Evolutionary conservation across 768 basidiomycete species (phyloP).

Genomic region (Kwoniella pini): DNA sequence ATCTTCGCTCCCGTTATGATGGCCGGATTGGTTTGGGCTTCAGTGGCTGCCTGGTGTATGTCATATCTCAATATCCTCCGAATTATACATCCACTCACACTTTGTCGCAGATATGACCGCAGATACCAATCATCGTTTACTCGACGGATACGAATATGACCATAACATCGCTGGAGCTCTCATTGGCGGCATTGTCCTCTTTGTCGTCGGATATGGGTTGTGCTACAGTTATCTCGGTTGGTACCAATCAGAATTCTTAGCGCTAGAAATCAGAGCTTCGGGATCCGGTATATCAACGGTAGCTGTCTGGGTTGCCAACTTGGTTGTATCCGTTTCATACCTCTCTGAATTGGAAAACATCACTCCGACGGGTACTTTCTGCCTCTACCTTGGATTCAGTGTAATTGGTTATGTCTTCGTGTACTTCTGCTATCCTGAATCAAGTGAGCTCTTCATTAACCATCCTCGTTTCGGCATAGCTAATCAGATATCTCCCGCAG

Average conservation of each 20-base stretch:
- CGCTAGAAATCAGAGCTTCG: constrained; percentile 28
- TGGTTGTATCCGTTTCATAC: constrained; percentile 31
- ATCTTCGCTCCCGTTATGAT: constrained; percentile 35
- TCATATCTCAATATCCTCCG: neutral
- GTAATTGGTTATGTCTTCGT: constrained; percentile 23
- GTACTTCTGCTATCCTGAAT: constrained; percentile 30
- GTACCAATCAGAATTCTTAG: constrained; percentile 27
- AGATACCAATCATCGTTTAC: constrained; percentile 17
- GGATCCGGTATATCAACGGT: constrained; percentile 22
- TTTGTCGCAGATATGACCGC: constrained; percentile 21
- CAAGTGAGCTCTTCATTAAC: constrained; percentile 5
- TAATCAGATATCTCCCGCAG: neutral
- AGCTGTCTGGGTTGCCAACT: constrained; percentile 26
- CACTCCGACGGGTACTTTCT: constrained; percentile 22
- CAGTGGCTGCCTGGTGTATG: constrained; percentile 30
- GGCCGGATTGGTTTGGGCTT: constrained; percentile 30
- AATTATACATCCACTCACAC: too few species aligned
- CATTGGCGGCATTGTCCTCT: constrained; percentile 26
- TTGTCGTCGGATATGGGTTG: constrained; percentile 17
- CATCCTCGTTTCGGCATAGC: neutral
- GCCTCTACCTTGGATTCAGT: constrained; percentile 25
- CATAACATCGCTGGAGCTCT: constrained; percentile 14
- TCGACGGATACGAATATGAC: constrained; percentile 23
- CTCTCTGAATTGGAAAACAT: constrained; percentile 23
- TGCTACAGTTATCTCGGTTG: constrained; percentile 22